phyloP scores from a whole-genome alignment of 176 grass and related monocot species.

The Bonia amplexicaulis region DNA sequence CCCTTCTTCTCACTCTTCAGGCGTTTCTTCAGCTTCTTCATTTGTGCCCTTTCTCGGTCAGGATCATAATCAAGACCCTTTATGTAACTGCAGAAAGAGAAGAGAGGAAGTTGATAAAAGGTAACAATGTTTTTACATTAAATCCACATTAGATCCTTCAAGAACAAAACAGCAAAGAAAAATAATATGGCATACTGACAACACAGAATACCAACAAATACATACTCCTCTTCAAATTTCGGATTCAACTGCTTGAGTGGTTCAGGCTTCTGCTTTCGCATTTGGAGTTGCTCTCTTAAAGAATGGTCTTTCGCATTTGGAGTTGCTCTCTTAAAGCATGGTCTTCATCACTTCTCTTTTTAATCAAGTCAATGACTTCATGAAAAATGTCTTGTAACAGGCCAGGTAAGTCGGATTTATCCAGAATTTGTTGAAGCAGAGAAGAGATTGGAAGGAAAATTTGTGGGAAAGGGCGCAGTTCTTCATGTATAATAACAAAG shows the following conservation, averaged over 20 bases:
- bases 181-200: not conserved
- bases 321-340: conserved; percentile 62
- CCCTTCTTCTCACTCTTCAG: conserved; percentile 82
- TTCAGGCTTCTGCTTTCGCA: conserved; percentile 77
- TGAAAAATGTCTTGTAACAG: conserved; percentile 48
- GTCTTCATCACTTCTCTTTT: conserved; percentile 58
- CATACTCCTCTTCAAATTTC: conserved; percentile 93
- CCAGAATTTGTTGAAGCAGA: conserved; percentile 53
- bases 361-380: conserved; percentile 69
- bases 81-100: conserved; percentile 63
- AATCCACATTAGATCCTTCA: not conserved
- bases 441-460: conserved; percentile 72
- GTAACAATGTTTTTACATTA: not conserved
- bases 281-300: conserved; percentile 67
- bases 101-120: not conserved
- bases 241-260: conserved; percentile 88
- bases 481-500: conserved; percentile 77
- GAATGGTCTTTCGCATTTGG: conserved; percentile 61
- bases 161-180: conserved; percentile 1
- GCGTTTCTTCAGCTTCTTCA: conserved; percentile 73
- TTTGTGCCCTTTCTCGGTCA: conserved; percentile 80
- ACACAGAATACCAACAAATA: conserved; percentile 23
- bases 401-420: conserved; percentile 40
- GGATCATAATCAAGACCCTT: conserved; percentile 90
- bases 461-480: conserved; percentile 67